Evolutionary conservation across 1,284 basidiomycete species (phyloP).

Genomic region (Schizopora paradoxa): DNA sequence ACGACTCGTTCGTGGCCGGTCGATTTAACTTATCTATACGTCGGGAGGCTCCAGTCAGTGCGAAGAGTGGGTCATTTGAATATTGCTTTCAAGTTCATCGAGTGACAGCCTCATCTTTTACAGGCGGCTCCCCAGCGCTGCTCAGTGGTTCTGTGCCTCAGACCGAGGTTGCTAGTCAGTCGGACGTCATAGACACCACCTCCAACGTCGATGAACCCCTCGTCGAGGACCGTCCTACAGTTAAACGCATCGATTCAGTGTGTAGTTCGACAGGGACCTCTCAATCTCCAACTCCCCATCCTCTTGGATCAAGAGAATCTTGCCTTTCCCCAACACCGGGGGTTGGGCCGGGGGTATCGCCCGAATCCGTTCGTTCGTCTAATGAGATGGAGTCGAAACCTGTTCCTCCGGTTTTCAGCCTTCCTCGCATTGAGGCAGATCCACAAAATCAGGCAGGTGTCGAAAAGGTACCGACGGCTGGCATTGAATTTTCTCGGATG

Average conservation of each 20-base stretch:
- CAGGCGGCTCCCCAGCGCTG: not conserved
- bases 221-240: not conserved
- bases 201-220: not conserved
- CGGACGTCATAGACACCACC: not conserved
- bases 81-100: not conserved
- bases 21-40: slow-evolving; percentile 6
- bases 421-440: slow-evolving; percentile 1
- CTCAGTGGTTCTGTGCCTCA: not conserved
- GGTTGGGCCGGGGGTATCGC: not conserved
- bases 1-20: slow-evolving; percentile 12
- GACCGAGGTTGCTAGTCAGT: not conserved
- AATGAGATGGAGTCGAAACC: not conserved
- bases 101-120: not conserved
- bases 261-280: not conserved
- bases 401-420: slow-evolving; percentile 1
- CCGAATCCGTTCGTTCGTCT: not conserved
- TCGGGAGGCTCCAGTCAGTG: not conserved
- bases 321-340: not conserved
- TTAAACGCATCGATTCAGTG: not conserved
- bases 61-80: not conserved
- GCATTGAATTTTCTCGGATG: not conserved
- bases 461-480: not conserved
- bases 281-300: slow-evolving; percentile 4
- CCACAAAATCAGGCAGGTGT: not conserved
- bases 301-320: not conserved